Evolutionary conservation across 2,329 filamentous ascomycete genomes (phyloP).

Genomic region (Arachnomyces sp.): DNA sequence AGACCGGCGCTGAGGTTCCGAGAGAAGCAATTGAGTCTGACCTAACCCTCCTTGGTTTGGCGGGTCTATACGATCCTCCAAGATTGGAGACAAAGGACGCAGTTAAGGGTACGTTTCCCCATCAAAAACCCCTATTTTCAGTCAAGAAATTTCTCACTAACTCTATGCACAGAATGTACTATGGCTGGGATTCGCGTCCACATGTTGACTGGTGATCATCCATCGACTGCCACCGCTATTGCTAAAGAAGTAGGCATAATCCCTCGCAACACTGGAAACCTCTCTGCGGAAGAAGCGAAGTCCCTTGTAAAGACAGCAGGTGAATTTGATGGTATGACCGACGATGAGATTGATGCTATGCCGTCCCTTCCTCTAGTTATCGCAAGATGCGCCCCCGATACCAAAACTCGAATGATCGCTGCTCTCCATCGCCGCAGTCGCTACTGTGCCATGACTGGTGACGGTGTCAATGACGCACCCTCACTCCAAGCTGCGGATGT

Average conservation of each 20-base stretch:
- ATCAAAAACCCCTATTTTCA: not conserved
- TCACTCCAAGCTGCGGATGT: conserved; percentile 74
- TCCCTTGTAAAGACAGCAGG: conserved; percentile 48
- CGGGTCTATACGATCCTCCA: conserved; percentile 55
- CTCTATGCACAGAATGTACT: conserved; percentile 32
- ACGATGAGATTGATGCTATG: conserved; percentile 53
- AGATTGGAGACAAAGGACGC: conserved; percentile 50
- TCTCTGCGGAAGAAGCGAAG: conserved; percentile 38
- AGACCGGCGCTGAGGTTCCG: conserved; percentile 24
- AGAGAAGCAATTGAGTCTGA: conserved; percentile 45
- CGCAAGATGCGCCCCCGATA: conserved; percentile 74
- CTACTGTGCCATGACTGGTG: conserved; percentile 81
- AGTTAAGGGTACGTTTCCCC: conserved; percentile 31
- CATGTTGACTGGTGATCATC: conserved; percentile 52
- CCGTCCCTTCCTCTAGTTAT: conserved; percentile 72
- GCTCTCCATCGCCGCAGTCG: conserved; percentile 67
- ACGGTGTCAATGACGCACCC: conserved; percentile 80
- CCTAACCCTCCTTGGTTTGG: conserved; percentile 50
- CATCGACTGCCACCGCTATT: conserved; percentile 49
- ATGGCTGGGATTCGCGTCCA: conserved; percentile 50
- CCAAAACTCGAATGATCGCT: conserved; percentile 86
- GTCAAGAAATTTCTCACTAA: conserved; percentile 7
- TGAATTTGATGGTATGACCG: conserved; percentile 47
- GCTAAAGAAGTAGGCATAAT: conserved; percentile 51
- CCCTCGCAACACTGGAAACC: conserved; percentile 35